phyloP scores from a whole-genome alignment of 2,329 filamentous ascomycete genomes.

The Septoria linicola region DNA sequence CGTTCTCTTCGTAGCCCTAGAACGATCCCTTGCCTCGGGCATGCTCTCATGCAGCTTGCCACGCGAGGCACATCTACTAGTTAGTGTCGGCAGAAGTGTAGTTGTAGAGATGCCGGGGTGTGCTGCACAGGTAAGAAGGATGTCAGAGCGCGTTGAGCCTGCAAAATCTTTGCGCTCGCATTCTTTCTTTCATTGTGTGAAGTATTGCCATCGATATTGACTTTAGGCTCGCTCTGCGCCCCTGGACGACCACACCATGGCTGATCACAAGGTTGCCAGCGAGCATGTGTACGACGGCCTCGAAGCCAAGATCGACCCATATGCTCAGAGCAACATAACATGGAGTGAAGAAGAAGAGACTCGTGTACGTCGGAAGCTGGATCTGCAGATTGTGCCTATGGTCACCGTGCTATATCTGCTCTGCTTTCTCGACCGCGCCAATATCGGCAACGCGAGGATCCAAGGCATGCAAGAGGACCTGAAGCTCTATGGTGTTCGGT shows the following conservation, averaged over 20 bases:
- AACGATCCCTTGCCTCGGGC: slow-evolving; percentile 1
- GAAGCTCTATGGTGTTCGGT: slow-evolving; percentile 32
- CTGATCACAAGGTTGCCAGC: slow-evolving; percentile 13
- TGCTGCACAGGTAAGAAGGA: not conserved
- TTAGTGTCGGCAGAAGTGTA: slow-evolving; percentile 1
- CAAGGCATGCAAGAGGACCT: slow-evolving; percentile 42
- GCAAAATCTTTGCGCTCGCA: too few species aligned
- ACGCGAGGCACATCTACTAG: too few species aligned
- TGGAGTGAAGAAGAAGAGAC: slow-evolving; percentile 37
- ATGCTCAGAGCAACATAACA: slow-evolving; percentile 13
- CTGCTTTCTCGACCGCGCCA: slow-evolving; percentile 53
- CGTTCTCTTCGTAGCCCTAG: not conserved
- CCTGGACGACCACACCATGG: slow-evolving; percentile 17
- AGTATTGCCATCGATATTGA: not conserved
- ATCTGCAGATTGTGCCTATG: slow-evolving; percentile 59
- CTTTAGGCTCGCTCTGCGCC: not conserved
- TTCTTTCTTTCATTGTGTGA: too few species aligned
- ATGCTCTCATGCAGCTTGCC: slow-evolving; percentile 2
- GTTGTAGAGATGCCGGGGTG: not conserved
- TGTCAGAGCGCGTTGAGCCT: not conserved
- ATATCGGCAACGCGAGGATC: slow-evolving; percentile 27
- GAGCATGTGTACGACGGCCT: slow-evolving; percentile 3
- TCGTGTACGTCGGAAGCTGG: slow-evolving; percentile 54
- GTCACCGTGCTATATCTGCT: slow-evolving; percentile 60
- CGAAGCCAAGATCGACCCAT: slow-evolving; percentile 10